Evolutionary conservation across 192 early-diverging fungal genomes (phyloP).

Genomic region (Podila epicladia): DNA sequence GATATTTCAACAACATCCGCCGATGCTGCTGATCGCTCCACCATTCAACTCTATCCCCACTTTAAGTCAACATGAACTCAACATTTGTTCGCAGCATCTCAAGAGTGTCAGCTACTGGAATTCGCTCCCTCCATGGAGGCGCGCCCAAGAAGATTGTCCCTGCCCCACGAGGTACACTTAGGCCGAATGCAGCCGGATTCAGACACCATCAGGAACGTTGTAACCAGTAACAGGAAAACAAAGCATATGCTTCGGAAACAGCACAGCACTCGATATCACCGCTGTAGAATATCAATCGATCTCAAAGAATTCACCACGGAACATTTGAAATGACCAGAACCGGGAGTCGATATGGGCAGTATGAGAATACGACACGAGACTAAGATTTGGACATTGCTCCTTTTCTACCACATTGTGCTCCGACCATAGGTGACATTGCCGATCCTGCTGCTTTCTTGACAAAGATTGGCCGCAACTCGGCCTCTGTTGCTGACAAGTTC

Average conservation of each 20-base stretch:
- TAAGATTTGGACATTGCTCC: background rate
- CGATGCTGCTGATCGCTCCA: too few species aligned
- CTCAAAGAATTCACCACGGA: too few species aligned
- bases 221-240: background rate
- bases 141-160: conserved; percentile 35
- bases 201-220: too few species aligned
- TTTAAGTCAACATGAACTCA: conserved; percentile 10
- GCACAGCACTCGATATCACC: too few species aligned
- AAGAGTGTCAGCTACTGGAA: conserved; percentile 12
- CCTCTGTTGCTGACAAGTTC: conserved; percentile 39
- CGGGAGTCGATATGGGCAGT: background rate
- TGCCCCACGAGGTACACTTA: conserved; percentile 30
- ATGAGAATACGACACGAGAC: background rate
- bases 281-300: too few species aligned
- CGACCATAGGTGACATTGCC: conserved; percentile 36
- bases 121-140: conserved; percentile 26
- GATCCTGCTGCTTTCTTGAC: conserved; percentile 40
- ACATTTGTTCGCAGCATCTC: conserved; percentile 30
- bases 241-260: too few species aligned
- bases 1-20: too few species aligned
- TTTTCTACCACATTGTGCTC: background rate
- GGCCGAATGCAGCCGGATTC: background rate
- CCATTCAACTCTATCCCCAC: background rate
- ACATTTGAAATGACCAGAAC: background rate
- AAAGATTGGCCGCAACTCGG: conserved; percentile 48